Conservation (phyloP, 139 green algal genomes). For the Volvox reticuliferus region DNA sequence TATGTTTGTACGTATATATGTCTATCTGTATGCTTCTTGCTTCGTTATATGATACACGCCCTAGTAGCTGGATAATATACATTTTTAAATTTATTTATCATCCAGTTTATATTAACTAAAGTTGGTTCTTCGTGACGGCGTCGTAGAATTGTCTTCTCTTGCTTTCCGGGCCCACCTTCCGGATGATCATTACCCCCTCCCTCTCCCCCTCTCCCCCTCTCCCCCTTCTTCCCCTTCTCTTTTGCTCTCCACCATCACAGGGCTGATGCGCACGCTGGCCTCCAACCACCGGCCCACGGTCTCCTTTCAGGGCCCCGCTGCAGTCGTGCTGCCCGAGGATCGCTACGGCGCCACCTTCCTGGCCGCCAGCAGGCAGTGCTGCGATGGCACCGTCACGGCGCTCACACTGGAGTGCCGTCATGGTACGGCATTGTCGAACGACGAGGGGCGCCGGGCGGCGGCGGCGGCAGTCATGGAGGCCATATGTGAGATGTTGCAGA, state of each 20-base stretch:
- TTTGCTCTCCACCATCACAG: background rate
- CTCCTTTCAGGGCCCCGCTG: constrained; percentile 67
- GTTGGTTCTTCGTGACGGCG: too few species aligned
- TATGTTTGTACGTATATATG: background rate
- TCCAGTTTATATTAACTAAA: too few species aligned
- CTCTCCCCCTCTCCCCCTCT: background rate
- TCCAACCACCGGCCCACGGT: background rate
- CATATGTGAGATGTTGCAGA: constrained; percentile 60
- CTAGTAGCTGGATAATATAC: too few species aligned
- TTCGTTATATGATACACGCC: background rate
- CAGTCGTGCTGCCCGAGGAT: constrained; percentile 72
- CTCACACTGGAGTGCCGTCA: constrained; percentile 61
- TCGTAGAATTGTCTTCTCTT: too few species aligned
- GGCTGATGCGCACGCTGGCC: background rate
- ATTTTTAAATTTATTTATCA: too few species aligned
- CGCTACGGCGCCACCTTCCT: constrained; percentile 66
- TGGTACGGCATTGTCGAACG: constrained; percentile 13
- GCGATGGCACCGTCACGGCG: constrained; percentile 42
- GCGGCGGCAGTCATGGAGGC: constrained; percentile 49
- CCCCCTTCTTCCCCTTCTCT: background rate
- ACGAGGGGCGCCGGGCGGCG: constrained; percentile 18
- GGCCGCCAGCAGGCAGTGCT: constrained; percentile 47
- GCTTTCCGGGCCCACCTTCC: too few species aligned
- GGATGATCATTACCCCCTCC: too few species aligned
- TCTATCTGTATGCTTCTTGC: background rate